Conservation (phyloP, 768 basidiomycete genomes). For the Suillus americanus region DNA sequence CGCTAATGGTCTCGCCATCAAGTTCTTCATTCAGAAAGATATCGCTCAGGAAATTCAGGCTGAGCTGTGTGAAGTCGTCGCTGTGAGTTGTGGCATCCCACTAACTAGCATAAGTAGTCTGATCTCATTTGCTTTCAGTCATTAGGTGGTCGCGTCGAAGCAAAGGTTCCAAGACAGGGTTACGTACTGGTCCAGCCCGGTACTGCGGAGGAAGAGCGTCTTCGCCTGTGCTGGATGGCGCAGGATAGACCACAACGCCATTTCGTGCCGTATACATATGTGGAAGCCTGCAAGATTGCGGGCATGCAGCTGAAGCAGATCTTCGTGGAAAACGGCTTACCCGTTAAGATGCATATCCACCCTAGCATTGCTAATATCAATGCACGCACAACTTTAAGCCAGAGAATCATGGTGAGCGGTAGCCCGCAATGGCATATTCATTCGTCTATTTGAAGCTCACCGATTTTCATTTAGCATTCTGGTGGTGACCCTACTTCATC, state of each 20-base stretch:
- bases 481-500: constrained; percentile 77
- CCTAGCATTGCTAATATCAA: constrained; percentile 79
- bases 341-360: constrained; percentile 80
- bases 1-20: constrained; percentile 62
- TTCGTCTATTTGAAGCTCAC: not conserved
- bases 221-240: constrained; percentile 71
- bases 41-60: constrained; percentile 65
- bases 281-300: constrained; percentile 82
- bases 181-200: constrained; percentile 70
- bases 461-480: constrained; percentile 54
- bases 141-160: constrained; percentile 74
- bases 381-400: constrained; percentile 61
- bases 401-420: constrained; percentile 64
- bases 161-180: constrained; percentile 76
- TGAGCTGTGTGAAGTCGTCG: constrained; percentile 72
- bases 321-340: constrained; percentile 61
- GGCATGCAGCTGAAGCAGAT: constrained; percentile 75
- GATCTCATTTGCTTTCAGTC: constrained; percentile 40
- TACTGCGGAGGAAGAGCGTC: constrained; percentile 70
- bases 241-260: constrained; percentile 69
- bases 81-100: constrained; percentile 38
- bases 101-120: constrained; percentile 1
- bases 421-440: constrained; percentile 9
- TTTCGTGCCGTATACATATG: constrained; percentile 80
- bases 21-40: constrained; percentile 86